A percentile compares a stretch with the other conserved stretches of the same genome.
Evolutionary conservation across 1,284 basidiomycete genomes (phyloP).

Genomic region (Agroathelia rolfsii): DNA sequence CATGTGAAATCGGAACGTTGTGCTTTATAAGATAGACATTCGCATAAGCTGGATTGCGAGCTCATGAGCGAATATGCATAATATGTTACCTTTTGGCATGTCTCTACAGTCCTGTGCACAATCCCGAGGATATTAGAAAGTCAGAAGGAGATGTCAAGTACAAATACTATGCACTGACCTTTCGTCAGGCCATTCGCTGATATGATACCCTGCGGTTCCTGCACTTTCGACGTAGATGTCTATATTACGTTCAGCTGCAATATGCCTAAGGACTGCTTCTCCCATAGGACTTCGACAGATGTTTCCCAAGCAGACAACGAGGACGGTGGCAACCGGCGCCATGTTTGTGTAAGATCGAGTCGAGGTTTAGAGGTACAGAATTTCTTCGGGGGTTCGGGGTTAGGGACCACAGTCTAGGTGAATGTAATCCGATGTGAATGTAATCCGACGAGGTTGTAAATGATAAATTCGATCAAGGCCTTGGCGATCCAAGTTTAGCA

Average conservation of each 20-base stretch:
- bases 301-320: conserved; percentile 67
- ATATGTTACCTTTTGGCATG: conserved; percentile 48
- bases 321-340: conserved; percentile 32
- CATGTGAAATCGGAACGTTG: conserved; percentile 48
- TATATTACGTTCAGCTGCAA: conserved; percentile 52
- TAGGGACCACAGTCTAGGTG: too few relatives aligned
- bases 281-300: conserved; percentile 77
- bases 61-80: neutral
- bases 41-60: neutral
- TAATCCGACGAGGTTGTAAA: too few relatives aligned
- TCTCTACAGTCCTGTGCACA: conserved; percentile 41
- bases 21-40: conserved; percentile 29
- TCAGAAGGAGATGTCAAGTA: conserved; percentile 1
- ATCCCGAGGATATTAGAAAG: neutral
- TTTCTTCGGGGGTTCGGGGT: too few relatives aligned
- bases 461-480: too few relatives aligned
- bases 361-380: too few relatives aligned
- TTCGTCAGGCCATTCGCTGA: conserved; percentile 63
- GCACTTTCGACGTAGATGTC: conserved; percentile 61
- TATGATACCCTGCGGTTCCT: conserved; percentile 65
- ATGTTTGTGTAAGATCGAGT: neutral
- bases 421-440: too few relatives aligned
- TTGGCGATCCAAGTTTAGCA: too few relatives aligned
- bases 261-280: conserved; percentile 58
- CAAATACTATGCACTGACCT: conserved; percentile 31